Evolutionary conservation across 495 filamentous ascomycete species (phyloP).

Genomic region (Xylaria bambusicola): DNA sequence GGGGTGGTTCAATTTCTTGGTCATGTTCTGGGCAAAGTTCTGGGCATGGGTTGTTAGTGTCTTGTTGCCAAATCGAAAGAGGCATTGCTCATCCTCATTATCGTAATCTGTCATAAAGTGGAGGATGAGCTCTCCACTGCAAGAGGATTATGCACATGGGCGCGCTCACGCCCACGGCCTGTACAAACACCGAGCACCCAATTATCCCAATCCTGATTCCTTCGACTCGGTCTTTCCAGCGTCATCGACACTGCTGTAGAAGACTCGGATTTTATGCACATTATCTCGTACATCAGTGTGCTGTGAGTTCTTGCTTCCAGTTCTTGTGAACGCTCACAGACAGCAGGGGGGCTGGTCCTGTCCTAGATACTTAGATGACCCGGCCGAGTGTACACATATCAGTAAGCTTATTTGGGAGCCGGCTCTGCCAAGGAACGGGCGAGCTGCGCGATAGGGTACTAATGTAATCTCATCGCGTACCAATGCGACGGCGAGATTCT

Average conservation of each 20-base stretch:
- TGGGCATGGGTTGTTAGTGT: slow-evolving; percentile 15
- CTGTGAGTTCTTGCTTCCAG: no score
- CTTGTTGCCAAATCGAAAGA: slow-evolving; percentile 20
- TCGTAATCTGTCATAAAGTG: slow-evolving; percentile 15
- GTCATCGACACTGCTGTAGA: no score
- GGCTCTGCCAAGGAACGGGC: not conserved
- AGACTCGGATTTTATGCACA: no score
- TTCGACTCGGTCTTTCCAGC: not conserved
- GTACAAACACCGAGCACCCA: not conserved
- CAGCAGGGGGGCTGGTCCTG: no score
- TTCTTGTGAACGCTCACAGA: no score
- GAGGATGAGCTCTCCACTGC: not conserved
- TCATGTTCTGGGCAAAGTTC: slow-evolving; percentile 8
- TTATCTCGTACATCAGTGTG: no score
- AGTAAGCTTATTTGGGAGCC: slow-evolving; percentile 17
- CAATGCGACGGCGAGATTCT: not conserved
- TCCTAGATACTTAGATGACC: no score
- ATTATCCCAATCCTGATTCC: slow-evolving; percentile 1
- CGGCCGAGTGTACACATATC: not conserved
- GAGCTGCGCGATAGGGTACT: slow-evolving; percentile 7
- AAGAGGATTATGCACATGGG: slow-evolving; percentile 3
- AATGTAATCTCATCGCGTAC: not conserved
- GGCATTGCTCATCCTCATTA: slow-evolving; percentile 17
- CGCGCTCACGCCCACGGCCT: not conserved
- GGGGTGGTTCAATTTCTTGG: slow-evolving; percentile 6